These are phyloP conservation scores for Candida insectorum DNA, from an alignment of 805 yeast genomes.

Conservation along the genomic window DNA sequence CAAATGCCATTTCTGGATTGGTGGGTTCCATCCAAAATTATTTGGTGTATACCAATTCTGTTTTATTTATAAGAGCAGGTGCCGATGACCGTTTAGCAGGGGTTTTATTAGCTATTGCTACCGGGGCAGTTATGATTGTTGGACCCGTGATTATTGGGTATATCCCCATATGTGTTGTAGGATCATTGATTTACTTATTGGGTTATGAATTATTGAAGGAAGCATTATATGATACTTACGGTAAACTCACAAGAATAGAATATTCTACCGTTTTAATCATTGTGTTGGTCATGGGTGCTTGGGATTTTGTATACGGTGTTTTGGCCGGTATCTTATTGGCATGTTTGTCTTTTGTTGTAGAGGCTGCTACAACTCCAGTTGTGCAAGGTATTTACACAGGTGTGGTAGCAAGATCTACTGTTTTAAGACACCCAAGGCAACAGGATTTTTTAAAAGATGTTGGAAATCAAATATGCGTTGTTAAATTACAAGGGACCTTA, in stretches of 20 bases:
- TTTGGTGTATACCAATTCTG: conserved; percentile 90
- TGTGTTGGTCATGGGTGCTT: conserved; percentile 91
- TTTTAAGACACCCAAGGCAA: conserved; percentile 85
- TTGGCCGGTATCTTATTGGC: conserved; percentile 88
- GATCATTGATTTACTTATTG: conserved; percentile 81
- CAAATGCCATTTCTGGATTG: conserved; percentile 80
- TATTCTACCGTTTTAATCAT: conserved; percentile 80
- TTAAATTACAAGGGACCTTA: conserved; percentile 82
- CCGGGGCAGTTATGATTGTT: conserved; percentile 72
- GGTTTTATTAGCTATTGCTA: conserved; percentile 78
- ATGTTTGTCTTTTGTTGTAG: conserved; percentile 91
- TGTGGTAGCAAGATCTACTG: conserved; percentile 85
- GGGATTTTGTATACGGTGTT: conserved; percentile 93
- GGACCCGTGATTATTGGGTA: conserved; percentile 93
- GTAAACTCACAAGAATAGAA: conserved; percentile 71
- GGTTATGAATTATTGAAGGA: conserved; percentile 91
- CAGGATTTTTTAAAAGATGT: conserved; percentile 79
- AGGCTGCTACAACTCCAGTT: conserved; percentile 81
- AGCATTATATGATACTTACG: conserved; percentile 80
- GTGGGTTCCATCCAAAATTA: conserved; percentile 91
- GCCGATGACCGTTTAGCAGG: conserved; percentile 91
- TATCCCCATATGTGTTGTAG: conserved; percentile 95
- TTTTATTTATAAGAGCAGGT: conserved; percentile 89
- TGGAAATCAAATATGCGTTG: conserved; percentile 85
- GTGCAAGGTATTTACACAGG: conserved; percentile 83